Percentiles rank a stretch among this genome's conserved stretches.
Evolutionary conservation across 2,329 filamentous ascomycete species (phyloP).

Genomic region (Bipolaris oryzae): DNA sequence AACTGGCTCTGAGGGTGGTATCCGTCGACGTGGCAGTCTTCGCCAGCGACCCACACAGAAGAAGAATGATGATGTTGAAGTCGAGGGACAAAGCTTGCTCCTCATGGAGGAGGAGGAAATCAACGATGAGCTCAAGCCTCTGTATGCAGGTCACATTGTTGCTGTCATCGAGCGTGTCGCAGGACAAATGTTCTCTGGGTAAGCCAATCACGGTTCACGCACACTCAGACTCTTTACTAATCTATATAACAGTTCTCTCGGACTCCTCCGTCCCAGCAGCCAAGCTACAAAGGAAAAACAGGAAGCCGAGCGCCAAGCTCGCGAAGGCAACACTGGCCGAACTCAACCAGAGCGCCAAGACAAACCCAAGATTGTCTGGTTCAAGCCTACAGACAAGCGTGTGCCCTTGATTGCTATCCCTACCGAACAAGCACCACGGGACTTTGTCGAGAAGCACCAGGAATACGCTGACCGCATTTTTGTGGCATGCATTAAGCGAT

Average conservation of each 20-base stretch:
- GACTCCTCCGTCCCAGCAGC: constrained; percentile 91
- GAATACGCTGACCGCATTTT: constrained; percentile 98
- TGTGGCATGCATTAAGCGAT: constrained; percentile 98
- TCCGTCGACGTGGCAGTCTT: constrained; percentile 91
- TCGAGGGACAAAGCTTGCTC: constrained; percentile 94
- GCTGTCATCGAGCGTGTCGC: constrained; percentile 96
- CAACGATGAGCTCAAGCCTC: constrained; percentile 95
- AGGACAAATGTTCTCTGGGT: constrained; percentile 95
- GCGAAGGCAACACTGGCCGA: constrained; percentile 76
- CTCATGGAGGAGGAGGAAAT: constrained; percentile 99
- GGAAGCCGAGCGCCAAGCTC: constrained; percentile 90
- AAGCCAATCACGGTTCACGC: constrained; percentile 15
- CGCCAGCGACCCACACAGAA: constrained; percentile 97
- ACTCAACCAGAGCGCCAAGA: constrained; percentile 86
- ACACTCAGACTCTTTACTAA: constrained; percentile 16
- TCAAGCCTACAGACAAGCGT: constrained; percentile 99
- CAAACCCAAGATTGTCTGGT: constrained; percentile 99
- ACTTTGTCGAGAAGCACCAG: constrained; percentile 98
- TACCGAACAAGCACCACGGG: constrained; percentile 93
- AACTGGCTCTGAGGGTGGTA: constrained; percentile 75
- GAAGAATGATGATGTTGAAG: constrained; percentile 99
- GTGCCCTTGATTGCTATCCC: constrained; percentile 97
- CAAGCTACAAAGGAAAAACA: constrained; percentile 99
- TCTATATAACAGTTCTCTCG: constrained; percentile 69
- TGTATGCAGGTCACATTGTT: constrained; percentile 96